Base-by-base conservation (phyloP, 2,329 filamentous ascomycete species). In the Emydomyces testavorans region DNA sequence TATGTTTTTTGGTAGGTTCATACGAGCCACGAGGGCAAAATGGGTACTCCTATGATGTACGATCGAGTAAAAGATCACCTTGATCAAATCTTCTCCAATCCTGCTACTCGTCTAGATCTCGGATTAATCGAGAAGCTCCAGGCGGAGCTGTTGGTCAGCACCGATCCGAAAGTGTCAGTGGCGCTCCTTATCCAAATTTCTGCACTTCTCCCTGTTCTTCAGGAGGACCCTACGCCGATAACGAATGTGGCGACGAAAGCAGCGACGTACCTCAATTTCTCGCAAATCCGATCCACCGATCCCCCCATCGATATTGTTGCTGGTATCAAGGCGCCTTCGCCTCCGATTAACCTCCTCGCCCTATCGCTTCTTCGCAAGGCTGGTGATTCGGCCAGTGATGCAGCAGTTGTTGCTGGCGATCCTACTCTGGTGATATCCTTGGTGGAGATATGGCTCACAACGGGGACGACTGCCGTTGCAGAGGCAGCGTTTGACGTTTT, bases 381-480 rank as follows among this genome's bases (percentile, higher is more conserved):
- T 2, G 68, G 71, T 6, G 54, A 62, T 11, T 67, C 64, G 31
- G 64, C 70, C 4, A 71, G 68, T 37, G 74, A 80, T 64, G 74
- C 76, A 18, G 77, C 76, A 16, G 73, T 74, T 40, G 69, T 81
- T 24, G 78, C 77, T 11, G 73, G 72, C 13, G 70, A 75, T 51
- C 70, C 74, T 6, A 69, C 70, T n/a, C 65, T 79, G 3, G 70
- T 80, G 5, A 62, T 65, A 6, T 71, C 74, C 8, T 60, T 81
- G 18, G 69, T 81, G 5, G 70, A 73, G 37, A 57, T 79, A 16
- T 82, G 77, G 78, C 68, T 82, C 6, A 73, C 72, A 38, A 75
- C 75, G 0, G 57, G 67, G 18, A 73, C 76, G 37, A 73, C 74
- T 2, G 75, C 73, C 8, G 67, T 80, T 28, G 73, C 77, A 4